Evolutionary conservation across 805 yeast species (phyloP), one percentile per base, ranked within the genome.

Genomic region (Ogataea haglerorum): DNA sequence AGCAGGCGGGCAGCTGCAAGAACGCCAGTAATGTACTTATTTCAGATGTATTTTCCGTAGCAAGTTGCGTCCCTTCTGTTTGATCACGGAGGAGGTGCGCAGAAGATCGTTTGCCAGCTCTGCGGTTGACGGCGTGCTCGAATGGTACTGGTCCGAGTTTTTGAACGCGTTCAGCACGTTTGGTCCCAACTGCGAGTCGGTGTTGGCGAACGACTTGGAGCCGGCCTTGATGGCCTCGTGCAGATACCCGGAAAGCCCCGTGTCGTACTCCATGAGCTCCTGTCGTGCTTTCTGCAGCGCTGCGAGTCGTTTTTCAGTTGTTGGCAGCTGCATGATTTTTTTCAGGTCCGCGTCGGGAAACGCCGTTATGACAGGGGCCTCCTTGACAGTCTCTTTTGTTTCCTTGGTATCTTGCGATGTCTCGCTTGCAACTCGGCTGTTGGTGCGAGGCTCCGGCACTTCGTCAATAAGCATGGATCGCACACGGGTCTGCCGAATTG

Each of bases 111-210:
- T 66, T 26, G 67, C 68, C 34, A 61, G 56, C 26, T 67, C 68
- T 3, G 67, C 58, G 38, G 69, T 66, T 16, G 49, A 33, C 16
- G 42, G 39, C 5, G 46, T 39, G 27, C 36, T 34, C n/a, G 51
- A 39, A 13, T 49, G 51, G 40, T 26, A 44, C 10, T 62, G 76
- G 6, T 76, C 68, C 1, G 85, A 84, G 52, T 80, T 79, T 27
- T 76, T 79, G 57, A 80, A 82, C 2, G 87, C 88, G 40, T 73
- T 77, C 22, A 74, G 65, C 2, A 83, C 89, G 46, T 79, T 73
- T 14, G 68, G 69, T 0, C 80, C 80, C 36, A 73, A 23, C 21
- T 45, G 48, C 16, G 52, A 36, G 21, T 55, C 60, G 17, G 36
- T 46, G 28, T 25, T 43, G 16, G 41, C 28, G 38, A 46, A 40